A percentile compares a stretch with the other conserved stretches of the same genome.
Evolutionary conservation across 768 basidiomycete genomes (phyloP).

Genomic region (Suillus variegatus): DNA sequence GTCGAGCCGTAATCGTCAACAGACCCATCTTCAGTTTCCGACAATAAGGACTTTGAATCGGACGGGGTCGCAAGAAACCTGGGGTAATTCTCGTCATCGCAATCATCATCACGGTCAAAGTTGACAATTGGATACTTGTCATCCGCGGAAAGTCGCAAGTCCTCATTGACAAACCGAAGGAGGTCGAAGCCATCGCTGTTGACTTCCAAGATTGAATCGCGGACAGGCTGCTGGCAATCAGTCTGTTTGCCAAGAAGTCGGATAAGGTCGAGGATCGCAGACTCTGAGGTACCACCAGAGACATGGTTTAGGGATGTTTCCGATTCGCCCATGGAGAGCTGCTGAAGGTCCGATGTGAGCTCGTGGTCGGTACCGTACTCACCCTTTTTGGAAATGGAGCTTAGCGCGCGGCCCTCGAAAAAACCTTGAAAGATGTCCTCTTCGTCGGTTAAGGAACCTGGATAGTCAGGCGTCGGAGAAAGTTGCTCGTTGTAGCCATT

Average conservation of each 20-base stretch:
- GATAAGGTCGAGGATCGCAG: constrained; percentile 1
- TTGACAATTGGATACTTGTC: not conserved
- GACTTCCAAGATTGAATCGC: not conserved
- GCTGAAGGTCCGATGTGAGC: not conserved
- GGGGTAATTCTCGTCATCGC: not conserved
- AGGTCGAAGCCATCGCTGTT: not conserved
- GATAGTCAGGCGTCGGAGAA: not conserved
- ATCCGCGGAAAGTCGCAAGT: not conserved
- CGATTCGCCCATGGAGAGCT: not conserved
- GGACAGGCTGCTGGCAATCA: not conserved
- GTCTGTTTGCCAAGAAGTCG: not conserved
- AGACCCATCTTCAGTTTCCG: not conserved
- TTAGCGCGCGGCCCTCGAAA: not conserved
- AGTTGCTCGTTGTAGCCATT: not conserved
- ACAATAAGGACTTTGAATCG: not conserved
- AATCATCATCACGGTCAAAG: not conserved
- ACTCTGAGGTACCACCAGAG: not conserved
- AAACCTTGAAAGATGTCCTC: not conserved
- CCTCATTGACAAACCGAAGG: constrained; percentile 1
- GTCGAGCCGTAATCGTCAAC: not conserved
- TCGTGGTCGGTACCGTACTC: not conserved
- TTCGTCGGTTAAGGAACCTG: not conserved
- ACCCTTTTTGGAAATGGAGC: not conserved
- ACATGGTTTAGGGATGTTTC: not conserved
- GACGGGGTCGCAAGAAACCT: not conserved